Evolutionary conservation across 148 eudicot genomes (phyloP).

Genomic region (Cornus controversa): DNA sequence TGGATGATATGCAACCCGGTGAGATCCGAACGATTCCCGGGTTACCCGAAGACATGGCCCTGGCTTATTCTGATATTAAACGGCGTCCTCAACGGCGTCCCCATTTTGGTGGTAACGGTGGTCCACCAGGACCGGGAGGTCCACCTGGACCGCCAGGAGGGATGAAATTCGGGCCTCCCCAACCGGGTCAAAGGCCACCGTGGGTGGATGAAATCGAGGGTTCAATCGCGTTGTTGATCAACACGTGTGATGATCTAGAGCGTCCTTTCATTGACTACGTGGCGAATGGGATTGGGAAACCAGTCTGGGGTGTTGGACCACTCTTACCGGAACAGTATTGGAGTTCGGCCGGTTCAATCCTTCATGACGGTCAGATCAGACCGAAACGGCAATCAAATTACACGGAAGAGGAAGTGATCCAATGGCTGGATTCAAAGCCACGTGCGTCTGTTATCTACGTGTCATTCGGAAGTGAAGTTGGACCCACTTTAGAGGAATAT

Average conservation of each 20-base stretch:
- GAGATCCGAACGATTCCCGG: slow-evolving; percentile 44
- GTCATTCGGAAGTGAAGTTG: slow-evolving; percentile 69
- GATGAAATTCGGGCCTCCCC: slow-evolving; percentile 24
- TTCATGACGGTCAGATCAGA: slow-evolving; percentile 52
- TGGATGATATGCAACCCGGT: slow-evolving; percentile 41
- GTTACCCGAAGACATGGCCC: slow-evolving; percentile 51
- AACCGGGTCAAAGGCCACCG: slow-evolving; percentile 31
- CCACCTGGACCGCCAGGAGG: slow-evolving; percentile 19
- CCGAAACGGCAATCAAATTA: slow-evolving; percentile 44
- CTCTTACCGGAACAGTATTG: slow-evolving; percentile 53
- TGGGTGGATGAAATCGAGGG: slow-evolving; percentile 57
- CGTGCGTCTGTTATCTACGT: slow-evolving; percentile 52
- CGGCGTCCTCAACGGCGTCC: slow-evolving; percentile 13
- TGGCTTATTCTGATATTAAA: slow-evolving; percentile 40
- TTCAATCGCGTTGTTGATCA: slow-evolving; percentile 45
- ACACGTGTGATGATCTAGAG: slow-evolving; percentile 61
- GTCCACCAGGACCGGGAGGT: slow-evolving; percentile 22
- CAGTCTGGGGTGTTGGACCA: slow-evolving; percentile 73
- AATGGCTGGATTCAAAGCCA: slow-evolving; percentile 62
- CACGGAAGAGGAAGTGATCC: slow-evolving; percentile 57
- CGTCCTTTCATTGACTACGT: slow-evolving; percentile 43
- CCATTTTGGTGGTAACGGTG: slow-evolving; percentile 8
- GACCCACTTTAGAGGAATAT: slow-evolving; percentile 51
- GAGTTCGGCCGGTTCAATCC: slow-evolving; percentile 44
- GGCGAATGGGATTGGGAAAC: slow-evolving; percentile 29